These are phyloP conservation scores for Pouteria campechiana DNA, from an alignment of 179 eudicot genomes.

Conservation along the genomic window DNA sequence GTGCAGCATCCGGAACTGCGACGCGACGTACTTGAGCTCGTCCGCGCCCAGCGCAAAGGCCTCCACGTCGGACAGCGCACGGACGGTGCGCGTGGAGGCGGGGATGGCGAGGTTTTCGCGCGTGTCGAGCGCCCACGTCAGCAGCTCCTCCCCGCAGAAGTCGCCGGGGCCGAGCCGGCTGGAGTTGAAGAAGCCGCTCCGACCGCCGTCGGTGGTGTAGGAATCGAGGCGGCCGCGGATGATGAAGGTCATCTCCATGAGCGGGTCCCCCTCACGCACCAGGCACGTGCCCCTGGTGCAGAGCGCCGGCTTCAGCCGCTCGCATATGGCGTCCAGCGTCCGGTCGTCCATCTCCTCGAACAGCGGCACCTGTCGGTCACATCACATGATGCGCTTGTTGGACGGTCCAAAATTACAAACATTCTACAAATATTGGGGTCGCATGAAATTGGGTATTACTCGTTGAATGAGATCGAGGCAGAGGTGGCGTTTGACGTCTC, in stretches of 20 bases:
- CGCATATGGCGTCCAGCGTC: conserved; percentile 37
- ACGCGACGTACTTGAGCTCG: conserved; percentile 31
- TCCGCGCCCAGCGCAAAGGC: conserved; percentile 29
- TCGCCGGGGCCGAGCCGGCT: conserved; percentile 26
- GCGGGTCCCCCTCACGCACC: conserved; percentile 38
- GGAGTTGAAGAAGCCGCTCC: conserved; percentile 31
- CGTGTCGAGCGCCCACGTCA: conserved; percentile 35
- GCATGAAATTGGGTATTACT: conserved; percentile 22
- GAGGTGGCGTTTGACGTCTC: conserved; percentile 45
- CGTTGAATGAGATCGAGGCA: conserved; percentile 40
- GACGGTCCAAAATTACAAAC: background rate
- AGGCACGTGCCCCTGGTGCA: conserved; percentile 26
- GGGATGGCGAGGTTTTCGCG: conserved; percentile 22
- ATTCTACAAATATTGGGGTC: background rate
- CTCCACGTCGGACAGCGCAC: conserved; percentile 34
- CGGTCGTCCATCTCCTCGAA: conserved; percentile 39
- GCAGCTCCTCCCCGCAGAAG: conserved; percentile 46
- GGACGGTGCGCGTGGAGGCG: conserved; percentile 36
- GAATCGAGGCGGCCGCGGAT: conserved; percentile 31
- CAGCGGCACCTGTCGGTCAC: conserved; percentile 24
- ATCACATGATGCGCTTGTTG: background rate
- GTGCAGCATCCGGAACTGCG: conserved; percentile 31
- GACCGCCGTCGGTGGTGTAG: conserved; percentile 35
- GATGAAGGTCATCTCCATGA: conserved; percentile 30
- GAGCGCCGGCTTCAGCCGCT: conserved; percentile 23